These are phyloP conservation scores for Austropuccinia psidii DNA, from an alignment of 1,284 basidiomycete genomes.

Conservation along the genomic window DNA sequence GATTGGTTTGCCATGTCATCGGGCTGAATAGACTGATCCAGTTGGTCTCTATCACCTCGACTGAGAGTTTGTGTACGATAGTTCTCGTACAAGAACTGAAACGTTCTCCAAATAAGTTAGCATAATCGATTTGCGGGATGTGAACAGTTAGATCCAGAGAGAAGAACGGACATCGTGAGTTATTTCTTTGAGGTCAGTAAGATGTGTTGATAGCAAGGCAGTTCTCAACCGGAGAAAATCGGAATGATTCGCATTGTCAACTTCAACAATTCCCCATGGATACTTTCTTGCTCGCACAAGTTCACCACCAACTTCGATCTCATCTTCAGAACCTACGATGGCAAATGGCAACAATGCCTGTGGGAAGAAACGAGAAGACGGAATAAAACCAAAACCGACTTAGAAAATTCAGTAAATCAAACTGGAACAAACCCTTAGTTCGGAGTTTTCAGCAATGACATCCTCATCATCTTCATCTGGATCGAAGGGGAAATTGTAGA, in stretches of 20 bases:
- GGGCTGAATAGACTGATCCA: constrained; percentile 53
- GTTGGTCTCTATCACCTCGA: constrained; percentile 55
- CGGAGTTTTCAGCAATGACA: constrained; percentile 84
- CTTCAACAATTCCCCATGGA: constrained; percentile 99
- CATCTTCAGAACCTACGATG: constrained; percentile 93
- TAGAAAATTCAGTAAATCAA: not conserved
- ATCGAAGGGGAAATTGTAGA: constrained; percentile 62
- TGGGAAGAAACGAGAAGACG: too few species aligned
- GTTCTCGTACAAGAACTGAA: constrained; percentile 59
- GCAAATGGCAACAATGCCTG: constrained; percentile 89
- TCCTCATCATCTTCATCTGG: constrained; percentile 72
- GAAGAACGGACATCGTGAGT: constrained; percentile 74
- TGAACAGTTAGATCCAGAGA: not conserved
- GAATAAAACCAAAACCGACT: not conserved
- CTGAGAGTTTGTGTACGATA: constrained; percentile 98
- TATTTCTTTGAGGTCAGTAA: constrained; percentile 53
- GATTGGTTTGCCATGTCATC: constrained; percentile 95
- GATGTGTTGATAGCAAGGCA: constrained; percentile 58
- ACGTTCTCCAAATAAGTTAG: not conserved
- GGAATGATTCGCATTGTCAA: constrained; percentile 97
- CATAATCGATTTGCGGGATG: not conserved
- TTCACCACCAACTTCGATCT: constrained; percentile 78
- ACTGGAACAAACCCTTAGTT: constrained; percentile 41
- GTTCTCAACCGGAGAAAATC: constrained; percentile 89
- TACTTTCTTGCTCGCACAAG: constrained; percentile 80